A percentile compares a stretch with the other conserved stretches of the same genome.
Evolutionary conservation across 495 filamentous ascomycete species (phyloP).

Genomic region (Neurospora discreta): DNA sequence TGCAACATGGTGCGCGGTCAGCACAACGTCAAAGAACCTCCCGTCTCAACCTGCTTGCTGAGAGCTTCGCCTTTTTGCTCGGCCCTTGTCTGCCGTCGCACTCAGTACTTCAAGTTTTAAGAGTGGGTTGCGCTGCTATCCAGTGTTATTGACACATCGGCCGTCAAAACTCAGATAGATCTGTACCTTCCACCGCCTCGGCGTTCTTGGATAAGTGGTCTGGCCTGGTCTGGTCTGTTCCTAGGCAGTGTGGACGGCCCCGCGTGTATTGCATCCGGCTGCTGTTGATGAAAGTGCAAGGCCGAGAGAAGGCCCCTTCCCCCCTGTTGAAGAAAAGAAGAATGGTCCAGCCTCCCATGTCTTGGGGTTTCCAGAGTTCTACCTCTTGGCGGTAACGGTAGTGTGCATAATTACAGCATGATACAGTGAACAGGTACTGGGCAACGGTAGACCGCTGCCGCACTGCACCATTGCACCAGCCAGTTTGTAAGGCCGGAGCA

Average conservation of each 20-base stretch:
- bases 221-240: neutral
- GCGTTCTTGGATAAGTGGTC: neutral
- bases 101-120: neutral
- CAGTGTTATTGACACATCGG: neutral
- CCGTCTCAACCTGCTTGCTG: neutral
- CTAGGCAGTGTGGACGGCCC: neutral
- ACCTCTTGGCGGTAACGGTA: neutral
- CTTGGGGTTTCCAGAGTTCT: neutral
- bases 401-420: neutral
- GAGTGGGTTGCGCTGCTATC: neutral
- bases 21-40: neutral
- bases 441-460: neutral
- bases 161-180: neutral
- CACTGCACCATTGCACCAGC: neutral
- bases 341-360: neutral
- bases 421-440: neutral
- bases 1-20: neutral
- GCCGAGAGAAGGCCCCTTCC: neutral
- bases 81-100: neutral
- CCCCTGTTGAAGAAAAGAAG: neutral
- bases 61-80: neutral
- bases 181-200: neutral
- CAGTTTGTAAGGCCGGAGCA: neutral
- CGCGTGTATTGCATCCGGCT: neutral
- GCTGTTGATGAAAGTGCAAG: neutral